Evolutionary conservation across 345 rosid genomes (phyloP).

Genomic region (Eucalyptus guilfoylei): DNA sequence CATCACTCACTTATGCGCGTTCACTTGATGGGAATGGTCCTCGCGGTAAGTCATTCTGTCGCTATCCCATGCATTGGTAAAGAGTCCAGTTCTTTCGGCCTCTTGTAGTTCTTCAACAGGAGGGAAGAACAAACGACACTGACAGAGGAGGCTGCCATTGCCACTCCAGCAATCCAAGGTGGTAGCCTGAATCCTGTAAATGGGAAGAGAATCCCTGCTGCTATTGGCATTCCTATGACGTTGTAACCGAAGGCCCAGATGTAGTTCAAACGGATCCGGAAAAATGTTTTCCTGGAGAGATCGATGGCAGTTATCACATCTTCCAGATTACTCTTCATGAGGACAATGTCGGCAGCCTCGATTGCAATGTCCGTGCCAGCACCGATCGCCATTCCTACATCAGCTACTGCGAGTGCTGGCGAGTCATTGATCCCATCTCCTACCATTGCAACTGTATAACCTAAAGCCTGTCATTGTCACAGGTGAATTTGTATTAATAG

Average conservation of each 20-base stretch:
- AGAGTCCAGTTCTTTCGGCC: conserved; percentile 45
- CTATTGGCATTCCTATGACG: conserved; percentile 64
- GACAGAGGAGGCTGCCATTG: conserved; percentile 91
- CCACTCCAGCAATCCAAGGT: conserved; percentile 94
- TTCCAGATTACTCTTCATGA: conserved; percentile 79
- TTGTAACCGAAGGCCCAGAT: conserved; percentile 86
- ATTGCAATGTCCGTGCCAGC: conserved; percentile 92
- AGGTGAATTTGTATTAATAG: background rate
- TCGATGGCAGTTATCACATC: conserved; percentile 85
- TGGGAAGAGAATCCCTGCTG: conserved; percentile 78
- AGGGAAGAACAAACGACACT: conserved; percentile 83
- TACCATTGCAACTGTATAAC: conserved; percentile 73
- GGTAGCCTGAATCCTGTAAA: conserved; percentile 51
- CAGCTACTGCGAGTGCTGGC: conserved; percentile 82
- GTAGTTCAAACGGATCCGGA: conserved; percentile 71
- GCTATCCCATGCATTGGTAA: conserved; percentile 37
- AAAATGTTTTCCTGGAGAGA: conserved; percentile 71
- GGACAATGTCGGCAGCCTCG: conserved; percentile 85
- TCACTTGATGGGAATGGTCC: background rate
- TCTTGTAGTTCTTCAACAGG: conserved; percentile 52
- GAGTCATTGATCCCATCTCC: conserved; percentile 93
- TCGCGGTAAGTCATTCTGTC: conserved; percentile 12
- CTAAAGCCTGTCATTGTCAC: conserved; percentile 24
- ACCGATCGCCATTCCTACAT: conserved; percentile 89
- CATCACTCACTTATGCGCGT: background rate